Evolutionary conservation across 352 stramenopile genomes (phyloP), one percentile per base, ranked within the genome.

Genomic region (Globisporangium heterothallicum): DNA sequence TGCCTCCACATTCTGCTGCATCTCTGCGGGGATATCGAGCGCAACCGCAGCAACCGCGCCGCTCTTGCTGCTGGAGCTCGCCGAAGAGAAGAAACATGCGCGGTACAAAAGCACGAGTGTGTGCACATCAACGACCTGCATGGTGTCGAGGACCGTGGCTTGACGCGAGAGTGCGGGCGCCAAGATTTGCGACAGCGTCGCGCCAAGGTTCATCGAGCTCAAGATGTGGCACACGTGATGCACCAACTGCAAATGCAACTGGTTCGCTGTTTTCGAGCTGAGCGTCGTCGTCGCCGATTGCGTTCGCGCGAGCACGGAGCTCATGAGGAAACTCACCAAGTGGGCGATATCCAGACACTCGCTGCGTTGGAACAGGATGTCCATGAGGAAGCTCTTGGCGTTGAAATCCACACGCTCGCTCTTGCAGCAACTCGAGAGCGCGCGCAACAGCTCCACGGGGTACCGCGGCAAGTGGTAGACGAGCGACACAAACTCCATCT

Each of bases 261-360:
- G 41, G 27, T 57, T 42, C 13, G 46, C 21, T 32, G 29, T 84
- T 67, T 21, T 42, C 54, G 27, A 61, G 53, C n/a, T 57, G 61
- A 19, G 59, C 16, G 7, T 22, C 24, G 10, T 50, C 16, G 26
- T 60, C n/a, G 52, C 42, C 7, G 53, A 43, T 4, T 46, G 18
- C 22, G 66, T 59, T 34, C 68, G 38, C 30, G 73, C 67, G n/a
- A 93, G 68, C 16, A 84, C 66, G 5, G 69, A 73, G 35, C 78
- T 91, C 52, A 93, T 83, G 25, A 91, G 68, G 59, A 93, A 93
- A 49, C 79, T 91, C 22, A 89, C 72, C 14, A 93, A 68, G 52
- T 87, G 78, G 5, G 75, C 79, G 2, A 90, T 66, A 52, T 93
- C 78, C 36, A 93, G 53, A 48, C 50, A 59, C 21, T 84, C 64